Percentiles rank a stretch among this genome's conserved stretches.
Conservation (phyloP, 306 rosid genomes). For the Albizia julibrissin region DNA sequence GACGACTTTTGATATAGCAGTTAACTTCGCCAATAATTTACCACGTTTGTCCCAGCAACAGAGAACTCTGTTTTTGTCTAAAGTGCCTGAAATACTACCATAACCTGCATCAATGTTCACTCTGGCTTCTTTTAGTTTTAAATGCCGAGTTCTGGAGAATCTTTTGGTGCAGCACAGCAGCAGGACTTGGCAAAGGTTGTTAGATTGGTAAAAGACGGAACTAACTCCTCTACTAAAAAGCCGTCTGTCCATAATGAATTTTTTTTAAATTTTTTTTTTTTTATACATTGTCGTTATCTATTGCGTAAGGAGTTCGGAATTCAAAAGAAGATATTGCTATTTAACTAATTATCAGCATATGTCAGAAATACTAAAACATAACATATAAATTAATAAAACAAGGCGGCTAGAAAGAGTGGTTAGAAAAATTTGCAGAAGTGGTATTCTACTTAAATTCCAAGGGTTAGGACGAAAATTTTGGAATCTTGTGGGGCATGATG, state of each 20-base stretch:
- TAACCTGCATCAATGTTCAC: background rate
- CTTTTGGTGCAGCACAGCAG: background rate
- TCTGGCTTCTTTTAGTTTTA: background rate
- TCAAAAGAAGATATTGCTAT: background rate
- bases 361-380: background rate
- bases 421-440: background rate
- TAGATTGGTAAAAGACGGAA: background rate
- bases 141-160: background rate
- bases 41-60: background rate
- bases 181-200: background rate
- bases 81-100: background rate
- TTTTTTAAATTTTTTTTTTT: background rate
- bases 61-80: background rate
- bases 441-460: slow-evolving; percentile 15
- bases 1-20: background rate
- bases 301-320: background rate
- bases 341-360: background rate
- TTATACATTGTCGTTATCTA: background rate
- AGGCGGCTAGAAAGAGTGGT: slow-evolving; percentile 36
- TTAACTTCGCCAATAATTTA: background rate
- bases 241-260: background rate
- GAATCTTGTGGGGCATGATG: slow-evolving; percentile 15
- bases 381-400: background rate
- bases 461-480: slow-evolving; percentile 33
- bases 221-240: background rate